Evolutionary conservation across 2,329 filamentous ascomycete species (phyloP), one percentile per base, ranked within the genome.

Genomic region (Dactylellina parvicollis): DNA sequence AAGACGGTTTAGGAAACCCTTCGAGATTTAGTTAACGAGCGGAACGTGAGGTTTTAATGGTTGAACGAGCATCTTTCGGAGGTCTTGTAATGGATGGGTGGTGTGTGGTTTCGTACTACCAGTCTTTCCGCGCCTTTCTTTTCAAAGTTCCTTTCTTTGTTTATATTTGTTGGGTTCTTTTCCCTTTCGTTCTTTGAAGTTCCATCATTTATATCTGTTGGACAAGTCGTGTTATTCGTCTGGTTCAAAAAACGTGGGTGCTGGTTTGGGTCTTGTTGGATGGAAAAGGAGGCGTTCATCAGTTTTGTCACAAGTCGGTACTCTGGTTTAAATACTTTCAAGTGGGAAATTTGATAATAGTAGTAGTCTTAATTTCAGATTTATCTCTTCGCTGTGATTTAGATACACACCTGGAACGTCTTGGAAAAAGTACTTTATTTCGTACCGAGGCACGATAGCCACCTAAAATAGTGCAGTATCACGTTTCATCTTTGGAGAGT

Each of bases 1-100:
- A 73, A 73, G 60, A 73, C 69, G 38, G 69, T 73, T 60, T 73
- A 73, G 69, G 69, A 66, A 40, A 60, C 54, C 10, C 44, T 73
- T 66, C 69, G 60, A 20, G 60, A 60, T 73, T 36, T 73, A 40
- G 69, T 73, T 36, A 59, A 60, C 28, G 69, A 73, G 28, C 52
- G 69, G 38, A 60, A 66, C 56, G 69, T 73, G 60, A 73, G 28
- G 36, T 66, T 73, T 50, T 73, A 56, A 56, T n/a, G n/a, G n/a
- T n/a, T n/a, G n/a, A n/a, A n/a, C n/a, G n/a, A n/a, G n/a, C n/a
- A n/a, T n/a, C n/a, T n/a, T n/a, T n/a, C n/a, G n/a, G n/a, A n/a
- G n/a, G n/a, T n/a, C n/a, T n/a, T n/a, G n/a, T n/a, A n/a, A n/a
- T n/a, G 18, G 30, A 34, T 18, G 20, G 12, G n/a, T 47, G 12